These are phyloP conservation scores for Trametopsis cervina DNA, from an alignment of 768 basidiomycete species.

Conservation along the genomic window DNA sequence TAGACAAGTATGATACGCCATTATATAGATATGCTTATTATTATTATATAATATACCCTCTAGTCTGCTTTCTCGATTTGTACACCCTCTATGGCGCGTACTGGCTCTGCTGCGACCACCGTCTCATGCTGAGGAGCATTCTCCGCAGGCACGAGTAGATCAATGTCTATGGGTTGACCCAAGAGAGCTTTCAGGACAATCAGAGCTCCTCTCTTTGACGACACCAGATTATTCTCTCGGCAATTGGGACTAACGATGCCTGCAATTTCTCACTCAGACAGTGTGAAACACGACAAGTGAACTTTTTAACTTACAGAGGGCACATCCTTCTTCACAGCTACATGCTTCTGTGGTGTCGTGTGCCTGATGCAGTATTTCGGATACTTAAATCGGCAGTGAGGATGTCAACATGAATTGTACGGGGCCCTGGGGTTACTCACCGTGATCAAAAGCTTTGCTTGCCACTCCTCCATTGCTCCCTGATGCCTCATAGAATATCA, in stretches of 20 bases:
- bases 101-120: slow-evolving; percentile 44
- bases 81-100: slow-evolving; percentile 38
- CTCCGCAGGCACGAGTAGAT: slow-evolving; percentile 23
- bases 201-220: slow-evolving; percentile 69
- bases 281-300: neutral
- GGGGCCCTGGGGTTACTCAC: slow-evolving; percentile 38
- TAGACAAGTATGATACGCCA: slow-evolving; percentile 9
- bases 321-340: slow-evolving; percentile 63
- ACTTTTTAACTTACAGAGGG: slow-evolving; percentile 50
- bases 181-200: slow-evolving; percentile 60
- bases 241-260: slow-evolving; percentile 64
- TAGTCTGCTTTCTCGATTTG: slow-evolving; percentile 35
- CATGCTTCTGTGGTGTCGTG: slow-evolving; percentile 52
- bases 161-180: slow-evolving; percentile 31
- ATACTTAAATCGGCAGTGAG: slow-evolving; percentile 30
- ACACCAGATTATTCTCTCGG: slow-evolving; percentile 64
- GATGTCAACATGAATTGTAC: too few relatives aligned
- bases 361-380: slow-evolving; percentile 52
- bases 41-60: neutral
- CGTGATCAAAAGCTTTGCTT: slow-evolving; percentile 77
- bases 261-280: slow-evolving; percentile 24
- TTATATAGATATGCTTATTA: slow-evolving; percentile 1
- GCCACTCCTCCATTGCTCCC: slow-evolving; percentile 68
- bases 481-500: slow-evolving; percentile 75
- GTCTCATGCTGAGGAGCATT: slow-evolving; percentile 34